phyloP scores from a whole-genome alignment of 768 basidiomycete genomes.

The Xerocomellus amylosporus region DNA sequence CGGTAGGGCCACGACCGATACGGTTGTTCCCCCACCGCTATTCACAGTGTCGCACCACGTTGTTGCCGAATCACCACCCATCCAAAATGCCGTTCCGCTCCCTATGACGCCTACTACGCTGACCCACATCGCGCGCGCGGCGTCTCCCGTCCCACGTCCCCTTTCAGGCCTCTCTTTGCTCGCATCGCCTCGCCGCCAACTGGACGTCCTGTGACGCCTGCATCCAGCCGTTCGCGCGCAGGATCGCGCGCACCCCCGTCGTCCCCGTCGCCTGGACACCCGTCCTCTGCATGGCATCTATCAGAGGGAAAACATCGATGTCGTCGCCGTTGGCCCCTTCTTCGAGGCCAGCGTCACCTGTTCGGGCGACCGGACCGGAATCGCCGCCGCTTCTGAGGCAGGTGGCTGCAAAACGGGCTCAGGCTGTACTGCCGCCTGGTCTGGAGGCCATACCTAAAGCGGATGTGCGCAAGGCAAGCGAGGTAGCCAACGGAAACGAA shows the following conservation, averaged over 20 bases:
- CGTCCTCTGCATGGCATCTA: conserved; percentile 1
- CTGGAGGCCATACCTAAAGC: conserved; percentile 5
- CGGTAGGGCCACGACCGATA: conserved; percentile 13
- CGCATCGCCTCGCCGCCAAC: conserved; percentile 29
- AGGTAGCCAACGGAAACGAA: not conserved
- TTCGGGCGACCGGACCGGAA: conserved; percentile 5
- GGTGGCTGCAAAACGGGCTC: conserved; percentile 35
- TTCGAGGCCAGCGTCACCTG: conserved; percentile 39
- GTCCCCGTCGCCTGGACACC: conserved; percentile 13
- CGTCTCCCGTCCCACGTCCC: conserved; percentile 31
- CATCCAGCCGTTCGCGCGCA: conserved; percentile 21
- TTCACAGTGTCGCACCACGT: not conserved
- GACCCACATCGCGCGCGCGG: conserved; percentile 24
- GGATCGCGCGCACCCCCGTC: conserved; percentile 23
- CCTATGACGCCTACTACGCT: conserved; percentile 25
- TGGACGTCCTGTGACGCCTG: conserved; percentile 30
- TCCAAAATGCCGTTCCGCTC: conserved; percentile 16
- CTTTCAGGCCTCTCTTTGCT: conserved; percentile 30
- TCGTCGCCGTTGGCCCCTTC: conserved; percentile 33
- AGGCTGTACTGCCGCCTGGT: too few species aligned
- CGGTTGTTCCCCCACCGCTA: not conserved
- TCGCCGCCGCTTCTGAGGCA: conserved; percentile 61
- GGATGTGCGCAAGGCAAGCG: not conserved
- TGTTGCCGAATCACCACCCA: conserved; percentile 7
- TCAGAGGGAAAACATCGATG: conserved; percentile 14